Evolutionary conservation across 164 flowering plant genomes (phyloP).

Genomic region (Saururus chinensis): DNA sequence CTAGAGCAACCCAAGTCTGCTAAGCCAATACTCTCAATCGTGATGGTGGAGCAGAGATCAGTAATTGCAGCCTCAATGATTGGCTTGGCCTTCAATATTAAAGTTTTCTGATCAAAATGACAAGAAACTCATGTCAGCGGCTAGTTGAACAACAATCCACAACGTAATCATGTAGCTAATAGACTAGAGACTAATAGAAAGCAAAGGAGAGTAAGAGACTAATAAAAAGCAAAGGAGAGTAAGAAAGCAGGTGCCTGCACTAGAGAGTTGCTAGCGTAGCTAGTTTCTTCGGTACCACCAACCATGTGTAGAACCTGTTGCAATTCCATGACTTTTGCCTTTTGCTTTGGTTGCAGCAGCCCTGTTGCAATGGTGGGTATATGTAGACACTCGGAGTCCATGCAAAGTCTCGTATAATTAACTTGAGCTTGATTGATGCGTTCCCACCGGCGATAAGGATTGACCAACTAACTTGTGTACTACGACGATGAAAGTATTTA

Average conservation of each 20-base stretch:
- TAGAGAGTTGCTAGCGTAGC: constrained; percentile 6
- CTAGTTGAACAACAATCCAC: too few relatives aligned
- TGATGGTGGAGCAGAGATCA: constrained; percentile 14
- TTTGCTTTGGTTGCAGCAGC: too few relatives aligned
- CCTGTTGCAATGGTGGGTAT: too few relatives aligned
- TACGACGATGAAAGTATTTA: too few relatives aligned
- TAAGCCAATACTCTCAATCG: constrained; percentile 16
- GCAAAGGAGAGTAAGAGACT: too few relatives aligned
- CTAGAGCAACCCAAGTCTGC: constrained; percentile 68
- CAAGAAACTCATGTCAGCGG: not conserved
- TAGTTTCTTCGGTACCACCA: constrained; percentile 5
- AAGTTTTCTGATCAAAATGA: not conserved
- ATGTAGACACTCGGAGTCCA: too few relatives aligned
- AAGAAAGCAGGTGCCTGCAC: constrained; percentile 1
- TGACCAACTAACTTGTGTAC: too few relatives aligned
- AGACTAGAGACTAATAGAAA: too few relatives aligned
- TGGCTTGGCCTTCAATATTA: constrained; percentile 8
- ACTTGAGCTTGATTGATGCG: too few relatives aligned
- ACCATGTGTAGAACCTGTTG: constrained; percentile 7
- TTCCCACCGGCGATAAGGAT: too few relatives aligned
- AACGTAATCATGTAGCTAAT: not conserved
- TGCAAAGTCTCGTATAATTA: too few relatives aligned
- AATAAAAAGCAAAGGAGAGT: not conserved
- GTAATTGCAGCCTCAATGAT: constrained; percentile 26
- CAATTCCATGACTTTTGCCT: not conserved